Conservation (phyloP, 2,329 filamentous ascomycete species). For the Colletotrichum phormii region DNA sequence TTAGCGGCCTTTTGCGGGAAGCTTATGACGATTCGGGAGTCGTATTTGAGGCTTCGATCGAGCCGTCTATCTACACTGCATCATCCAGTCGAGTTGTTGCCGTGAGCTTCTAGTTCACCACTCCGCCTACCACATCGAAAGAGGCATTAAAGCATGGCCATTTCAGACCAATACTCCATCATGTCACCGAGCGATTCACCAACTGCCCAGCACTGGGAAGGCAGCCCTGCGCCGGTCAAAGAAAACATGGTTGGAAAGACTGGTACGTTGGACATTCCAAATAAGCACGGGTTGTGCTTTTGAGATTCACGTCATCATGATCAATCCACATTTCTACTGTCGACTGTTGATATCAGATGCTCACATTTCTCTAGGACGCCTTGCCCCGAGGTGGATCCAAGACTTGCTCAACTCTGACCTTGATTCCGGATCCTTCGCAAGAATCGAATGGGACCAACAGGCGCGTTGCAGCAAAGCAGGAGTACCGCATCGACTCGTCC, state of each 20-base stretch:
- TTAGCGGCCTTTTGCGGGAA: background rate
- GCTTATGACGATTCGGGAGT: background rate
- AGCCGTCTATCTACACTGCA: background rate
- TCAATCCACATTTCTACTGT: background rate
- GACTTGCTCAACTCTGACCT: constrained; percentile 51
- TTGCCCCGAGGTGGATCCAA: constrained; percentile 55
- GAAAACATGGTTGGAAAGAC: constrained; percentile 28
- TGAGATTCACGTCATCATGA: background rate
- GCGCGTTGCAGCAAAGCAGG: constrained; percentile 45
- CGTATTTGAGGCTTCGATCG: background rate
- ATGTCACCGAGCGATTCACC: constrained; percentile 26
- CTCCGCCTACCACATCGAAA: background rate
- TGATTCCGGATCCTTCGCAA: constrained; percentile 47
- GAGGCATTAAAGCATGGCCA: background rate
- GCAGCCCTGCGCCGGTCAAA: constrained; percentile 16
- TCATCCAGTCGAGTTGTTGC: background rate
- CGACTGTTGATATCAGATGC: background rate
- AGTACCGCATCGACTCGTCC: constrained; percentile 45
- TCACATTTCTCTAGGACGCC: constrained; percentile 37
- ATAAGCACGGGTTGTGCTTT: background rate
- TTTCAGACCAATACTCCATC: background rate
- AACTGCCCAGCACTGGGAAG: constrained; percentile 29
- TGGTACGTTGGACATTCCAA: constrained; percentile 7
- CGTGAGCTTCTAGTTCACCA: background rate
- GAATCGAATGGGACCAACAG: constrained; percentile 44